Base-by-base conservation (phyloP, 257 asterid genomes). In the Scutellaria barbata region DNA sequence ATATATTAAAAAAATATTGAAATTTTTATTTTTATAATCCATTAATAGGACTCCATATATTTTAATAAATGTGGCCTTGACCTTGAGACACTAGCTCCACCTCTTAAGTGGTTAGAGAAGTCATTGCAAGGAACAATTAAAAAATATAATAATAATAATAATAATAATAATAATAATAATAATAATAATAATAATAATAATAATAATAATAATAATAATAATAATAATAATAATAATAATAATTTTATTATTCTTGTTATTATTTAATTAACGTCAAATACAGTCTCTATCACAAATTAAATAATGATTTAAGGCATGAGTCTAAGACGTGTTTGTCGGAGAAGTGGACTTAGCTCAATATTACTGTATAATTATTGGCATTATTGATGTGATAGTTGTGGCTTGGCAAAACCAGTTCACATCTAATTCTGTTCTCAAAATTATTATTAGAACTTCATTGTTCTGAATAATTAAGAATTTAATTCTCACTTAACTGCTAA, bases 281-380 rank as follows among this genome's bases (percentile, higher is more conserved):
- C 40, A 55, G 61, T 20, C 25, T 14, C 61, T 22, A 14, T 55
- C 61, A 55, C 16, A 55, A 22, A 54, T 54, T 54, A 54, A 54
- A 54, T 54, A 22, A 3, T 30, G 35, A 30, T 30, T 25, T 30
- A 30, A 30, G 35, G 35, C 35, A 30, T 30, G 35, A 30, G 35
- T 30, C 35, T 30, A 30, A 30, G 2, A 30, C 35, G 35, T 30
- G 5, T 2, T 30, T 0, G 5, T 30, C 35, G 35, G 35, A 30
- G 35, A 30, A 30, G 35, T 30, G 35, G 35, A 30, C 35, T 30
- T 30, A 30, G 5, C 4, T 30, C 35, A 30, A 30, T 30, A 30
- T 30, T 30, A 30, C 4, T 3, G 35, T 30, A 30, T 30, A 30
- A 30, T 30, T 30, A 4, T 30, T 30, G 35, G 35, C 35, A 30